Evolutionary conservation across 768 basidiomycete genomes (phyloP).

Genomic region (Pleurotus tuoliensis): DNA sequence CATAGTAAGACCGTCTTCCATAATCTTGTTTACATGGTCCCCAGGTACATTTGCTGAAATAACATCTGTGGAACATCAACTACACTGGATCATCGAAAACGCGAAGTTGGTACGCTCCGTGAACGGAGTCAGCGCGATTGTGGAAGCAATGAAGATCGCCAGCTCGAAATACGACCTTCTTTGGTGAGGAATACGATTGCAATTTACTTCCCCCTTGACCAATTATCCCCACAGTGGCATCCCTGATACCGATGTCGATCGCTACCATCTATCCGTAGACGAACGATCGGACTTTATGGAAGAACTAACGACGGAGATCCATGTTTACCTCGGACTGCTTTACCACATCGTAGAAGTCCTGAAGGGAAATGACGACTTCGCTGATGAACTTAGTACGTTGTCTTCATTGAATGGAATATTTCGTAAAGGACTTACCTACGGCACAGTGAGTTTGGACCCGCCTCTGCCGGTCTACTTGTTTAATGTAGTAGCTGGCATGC

Average conservation of each 20-base stretch:
- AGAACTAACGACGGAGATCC: constrained; percentile 88
- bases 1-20: background rate
- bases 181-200: constrained; percentile 41
- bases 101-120: constrained; percentile 79
- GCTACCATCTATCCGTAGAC: constrained; percentile 62
- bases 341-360: constrained; percentile 95
- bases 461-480: constrained; percentile 92
- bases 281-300: constrained; percentile 81
- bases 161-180: constrained; percentile 82
- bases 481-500: constrained; percentile 82
- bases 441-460: constrained; percentile 88
- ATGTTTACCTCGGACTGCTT: constrained; percentile 90
- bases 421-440: constrained; percentile 6
- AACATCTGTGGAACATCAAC: constrained; percentile 86
- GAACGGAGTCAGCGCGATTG: constrained; percentile 78
- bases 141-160: constrained; percentile 89
- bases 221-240: constrained; percentile 48
- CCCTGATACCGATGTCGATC: constrained; percentile 69
- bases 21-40: constrained; percentile 4
- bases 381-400: constrained; percentile 88
- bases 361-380: constrained; percentile 91
- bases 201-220: background rate
- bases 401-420: constrained; percentile 4
- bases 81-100: constrained; percentile 95
- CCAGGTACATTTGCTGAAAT: constrained; percentile 90